Conservation (phyloP, 352 stramenopile species). For the Phytophthora macrochlamydospora region DNA sequence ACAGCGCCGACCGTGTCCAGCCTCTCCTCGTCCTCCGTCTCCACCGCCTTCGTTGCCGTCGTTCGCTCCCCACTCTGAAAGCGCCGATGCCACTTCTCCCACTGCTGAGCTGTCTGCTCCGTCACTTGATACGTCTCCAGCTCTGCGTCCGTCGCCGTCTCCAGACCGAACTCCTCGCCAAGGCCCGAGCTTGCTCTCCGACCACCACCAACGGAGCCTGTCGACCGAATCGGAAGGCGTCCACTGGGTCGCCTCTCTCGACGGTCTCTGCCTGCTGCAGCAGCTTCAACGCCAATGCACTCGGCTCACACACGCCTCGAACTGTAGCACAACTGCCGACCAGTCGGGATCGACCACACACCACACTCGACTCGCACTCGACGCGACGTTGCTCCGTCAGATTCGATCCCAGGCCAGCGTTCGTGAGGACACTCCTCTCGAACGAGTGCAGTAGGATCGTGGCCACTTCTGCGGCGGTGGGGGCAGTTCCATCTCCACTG, state of each 20-base stretch:
- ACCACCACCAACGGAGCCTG: constrained; percentile 66
- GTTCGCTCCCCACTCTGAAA: constrained; percentile 16
- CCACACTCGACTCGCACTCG: constrained; percentile 64
- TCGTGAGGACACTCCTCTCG: constrained; percentile 57
- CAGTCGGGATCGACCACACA: constrained; percentile 41
- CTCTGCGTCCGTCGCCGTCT: constrained; percentile 31
- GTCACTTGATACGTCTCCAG: constrained; percentile 50
- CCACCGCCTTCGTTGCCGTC: neutral
- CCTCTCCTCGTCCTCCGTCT: constrained; percentile 2
- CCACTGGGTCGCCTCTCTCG: neutral
- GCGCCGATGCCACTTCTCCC: constrained; percentile 52
- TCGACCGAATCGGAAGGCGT: constrained; percentile 40
- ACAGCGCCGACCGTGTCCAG: constrained; percentile 73
- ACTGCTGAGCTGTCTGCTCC: constrained; percentile 32
- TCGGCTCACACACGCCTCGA: constrained; percentile 52
- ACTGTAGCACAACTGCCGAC: constrained; percentile 55
- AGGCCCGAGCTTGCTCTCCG: constrained; percentile 41
- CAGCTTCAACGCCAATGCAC: constrained; percentile 46
- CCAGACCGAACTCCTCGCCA: constrained; percentile 45
- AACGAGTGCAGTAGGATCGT: constrained; percentile 45
- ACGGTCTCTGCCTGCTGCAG: constrained; percentile 30
- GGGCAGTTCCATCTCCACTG: neutral
- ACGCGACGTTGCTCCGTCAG: constrained; percentile 51
- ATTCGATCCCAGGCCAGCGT: constrained; percentile 63
- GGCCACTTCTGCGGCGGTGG: constrained; percentile 32